Evolutionary conservation across 2,329 filamentous ascomycete genomes (phyloP).

Genomic region (Calonectria fujianensis): DNA sequence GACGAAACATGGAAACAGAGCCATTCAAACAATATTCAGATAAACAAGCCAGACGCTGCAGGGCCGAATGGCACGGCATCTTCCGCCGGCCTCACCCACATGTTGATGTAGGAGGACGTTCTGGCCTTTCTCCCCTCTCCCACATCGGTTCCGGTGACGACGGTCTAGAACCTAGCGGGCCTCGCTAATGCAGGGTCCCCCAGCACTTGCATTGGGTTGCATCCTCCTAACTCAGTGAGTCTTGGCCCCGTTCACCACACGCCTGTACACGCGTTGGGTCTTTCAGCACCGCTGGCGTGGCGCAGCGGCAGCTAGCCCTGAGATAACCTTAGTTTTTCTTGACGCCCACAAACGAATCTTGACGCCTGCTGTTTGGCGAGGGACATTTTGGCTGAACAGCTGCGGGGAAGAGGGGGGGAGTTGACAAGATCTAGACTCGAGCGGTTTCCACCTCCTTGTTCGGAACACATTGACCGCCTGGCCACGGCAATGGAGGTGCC

Average conservation of each 20-base stretch:
- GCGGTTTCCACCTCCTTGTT: neutral
- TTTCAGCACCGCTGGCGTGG: constrained; percentile 32
- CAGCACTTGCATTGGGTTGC: constrained; percentile 35
- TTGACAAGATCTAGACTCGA: constrained; percentile 5
- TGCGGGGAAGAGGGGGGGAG: constrained; percentile 32
- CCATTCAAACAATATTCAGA: constrained; percentile 9
- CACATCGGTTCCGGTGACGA: neutral
- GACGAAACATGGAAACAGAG: constrained; percentile 21
- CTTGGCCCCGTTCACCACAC: constrained; percentile 19
- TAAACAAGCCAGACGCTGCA: neutral
- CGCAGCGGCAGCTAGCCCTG: constrained; percentile 34
- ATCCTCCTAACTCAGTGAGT: constrained; percentile 13
- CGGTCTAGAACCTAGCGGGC: constrained; percentile 36
- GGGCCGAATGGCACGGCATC: constrained; percentile 26
- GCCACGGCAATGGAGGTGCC: neutral
- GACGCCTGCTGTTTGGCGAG: constrained; percentile 2
- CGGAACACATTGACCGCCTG: constrained; percentile 1
- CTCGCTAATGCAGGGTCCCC: constrained; percentile 42
- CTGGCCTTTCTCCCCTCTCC: neutral
- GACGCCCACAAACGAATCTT: constrained; percentile 12
- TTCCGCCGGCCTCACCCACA: neutral
- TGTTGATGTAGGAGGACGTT: neutral
- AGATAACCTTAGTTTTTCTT: constrained; percentile 24
- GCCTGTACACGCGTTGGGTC: neutral
- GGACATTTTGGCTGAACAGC: constrained; percentile 15